Evolutionary conservation across 768 basidiomycete species (phyloP), one percentile per base, ranked within the genome.

Genomic region (Rhizopogon rudus): DNA sequence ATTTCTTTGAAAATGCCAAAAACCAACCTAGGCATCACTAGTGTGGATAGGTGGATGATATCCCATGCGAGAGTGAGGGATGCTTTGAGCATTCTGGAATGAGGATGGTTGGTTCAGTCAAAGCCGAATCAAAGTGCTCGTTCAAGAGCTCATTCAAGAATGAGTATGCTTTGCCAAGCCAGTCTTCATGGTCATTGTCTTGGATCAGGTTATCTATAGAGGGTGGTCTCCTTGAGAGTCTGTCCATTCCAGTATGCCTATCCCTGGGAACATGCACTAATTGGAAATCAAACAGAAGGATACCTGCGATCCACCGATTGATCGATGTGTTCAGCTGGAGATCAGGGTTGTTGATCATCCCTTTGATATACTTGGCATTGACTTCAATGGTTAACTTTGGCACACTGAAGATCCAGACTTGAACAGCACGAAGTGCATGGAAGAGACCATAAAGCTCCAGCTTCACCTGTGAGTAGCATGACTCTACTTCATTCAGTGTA

Each of bases 281-380:
- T 2, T 55, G 44, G 56, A 74, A 72, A 16, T 64, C 46, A 52
- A 73, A 70, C 7, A 61, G 54, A 1, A 63, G 53, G 13, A 71
- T 70, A 9, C 43, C 59, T 5, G 58, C 52, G 33, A 67, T 64
- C 71, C 62, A 68, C 0, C 62, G 20, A 43, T 70, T 69, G 1
- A 70, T 61, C 0, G 65, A 65, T 0, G 68, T 66, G 48, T 66
- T 71, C 0, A 71, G 74, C 16, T 62, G 59, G 4, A 64, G 29
- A 41, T 69, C 64, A 6, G 68, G 72, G n/a, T 71, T 63, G 1
- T 58, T 58, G 1, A 74, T 45, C 75, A 76, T 75, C 0, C 74
- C 73, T 28, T 67, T 65, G 35, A 77, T 68, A 6, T 42, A 42
- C 2, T 42, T 66, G 0, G 69, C 65, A 31, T 73, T 35, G 40